These are phyloP conservation scores for Luzula sylvatica DNA, from an alignment of 176 grass and related monocot genomes.

Conservation along the genomic window DNA sequence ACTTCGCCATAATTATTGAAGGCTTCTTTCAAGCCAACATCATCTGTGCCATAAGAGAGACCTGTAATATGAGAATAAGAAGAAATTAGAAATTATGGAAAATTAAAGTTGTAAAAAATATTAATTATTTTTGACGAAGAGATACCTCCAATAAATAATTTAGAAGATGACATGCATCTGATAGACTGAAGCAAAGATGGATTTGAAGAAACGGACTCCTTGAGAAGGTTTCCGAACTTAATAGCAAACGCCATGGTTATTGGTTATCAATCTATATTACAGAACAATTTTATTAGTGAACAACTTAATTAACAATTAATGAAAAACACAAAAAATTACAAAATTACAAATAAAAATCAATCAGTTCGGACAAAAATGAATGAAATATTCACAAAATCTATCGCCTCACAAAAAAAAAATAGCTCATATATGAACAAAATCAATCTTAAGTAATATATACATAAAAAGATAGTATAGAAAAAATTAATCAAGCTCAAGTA, in stretches of 20 bases:
- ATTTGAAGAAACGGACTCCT: conserved; percentile 30
- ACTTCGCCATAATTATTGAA: conserved; percentile 67
- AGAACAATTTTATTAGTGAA: not conserved
- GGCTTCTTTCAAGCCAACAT: conserved; percentile 46
- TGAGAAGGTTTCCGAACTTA: conserved; percentile 48
- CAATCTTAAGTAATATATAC: too few species aligned
- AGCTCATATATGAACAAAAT: too few species aligned
- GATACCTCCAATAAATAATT: conserved; percentile 78
- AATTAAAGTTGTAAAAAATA: not conserved
- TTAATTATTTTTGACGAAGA: not conserved
- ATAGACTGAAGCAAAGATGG: conserved; percentile 50
- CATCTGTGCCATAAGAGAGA: conserved; percentile 64
- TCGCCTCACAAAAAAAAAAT: too few species aligned
- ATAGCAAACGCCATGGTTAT: conserved; percentile 55
- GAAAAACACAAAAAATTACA: too few species aligned
- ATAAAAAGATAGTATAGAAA: too few species aligned
- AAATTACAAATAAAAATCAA: too few species aligned
- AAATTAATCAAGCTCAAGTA: too few species aligned
- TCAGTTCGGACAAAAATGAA: too few species aligned
- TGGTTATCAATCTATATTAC: not conserved
- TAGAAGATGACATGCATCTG: conserved; percentile 92
- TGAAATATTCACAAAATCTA: too few species aligned
- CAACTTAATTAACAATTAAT: too few species aligned
- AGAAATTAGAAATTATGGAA: conserved; percentile 4
- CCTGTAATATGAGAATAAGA: conserved; percentile 22